Evolutionary conservation across 768 basidiomycete species (phyloP).

Genomic region (Psilocybe cyanescens): DNA sequence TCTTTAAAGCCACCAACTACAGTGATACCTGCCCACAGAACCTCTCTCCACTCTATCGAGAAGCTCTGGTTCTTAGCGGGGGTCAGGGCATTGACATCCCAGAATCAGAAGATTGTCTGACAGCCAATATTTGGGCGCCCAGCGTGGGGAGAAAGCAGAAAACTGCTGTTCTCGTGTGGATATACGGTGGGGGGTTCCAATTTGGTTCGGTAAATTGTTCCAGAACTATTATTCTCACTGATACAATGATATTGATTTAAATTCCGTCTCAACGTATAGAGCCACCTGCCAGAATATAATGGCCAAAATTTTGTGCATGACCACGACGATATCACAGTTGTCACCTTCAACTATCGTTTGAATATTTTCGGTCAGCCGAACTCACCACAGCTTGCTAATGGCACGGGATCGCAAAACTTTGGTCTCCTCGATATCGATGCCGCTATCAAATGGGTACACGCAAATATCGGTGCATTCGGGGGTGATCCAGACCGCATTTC

Average conservation of each 20-base stretch:
- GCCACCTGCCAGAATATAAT: constrained; percentile 28
- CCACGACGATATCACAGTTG: constrained; percentile 37
- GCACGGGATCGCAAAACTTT: constrained; percentile 36
- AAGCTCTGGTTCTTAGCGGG: constrained; percentile 29
- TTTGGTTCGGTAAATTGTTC: constrained; percentile 36
- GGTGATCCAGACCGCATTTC: constrained; percentile 41
- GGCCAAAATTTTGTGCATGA: constrained; percentile 35
- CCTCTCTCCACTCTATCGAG: constrained; percentile 18
- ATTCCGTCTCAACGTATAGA: constrained; percentile 19
- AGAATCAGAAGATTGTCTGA: constrained; percentile 40
- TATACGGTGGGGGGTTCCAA: constrained; percentile 40
- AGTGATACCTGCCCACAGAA: constrained; percentile 34
- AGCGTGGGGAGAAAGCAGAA: constrained; percentile 31
- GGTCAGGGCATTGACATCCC: constrained; percentile 29
- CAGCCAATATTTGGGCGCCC: constrained; percentile 44
- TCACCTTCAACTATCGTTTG: constrained; percentile 42
- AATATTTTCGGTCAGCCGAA: constrained; percentile 44
- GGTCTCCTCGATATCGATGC: constrained; percentile 42
- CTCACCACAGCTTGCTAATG: constrained; percentile 36
- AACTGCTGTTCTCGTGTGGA: constrained; percentile 42
- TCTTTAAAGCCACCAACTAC: constrained; percentile 31
- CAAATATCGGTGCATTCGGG: constrained; percentile 49
- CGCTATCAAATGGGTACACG: constrained; percentile 50
- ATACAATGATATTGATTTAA: not conserved
- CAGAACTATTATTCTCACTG: not conserved